Conservation (phyloP, 345 rosid genomes). For the Gossypium anomalum region DNA sequence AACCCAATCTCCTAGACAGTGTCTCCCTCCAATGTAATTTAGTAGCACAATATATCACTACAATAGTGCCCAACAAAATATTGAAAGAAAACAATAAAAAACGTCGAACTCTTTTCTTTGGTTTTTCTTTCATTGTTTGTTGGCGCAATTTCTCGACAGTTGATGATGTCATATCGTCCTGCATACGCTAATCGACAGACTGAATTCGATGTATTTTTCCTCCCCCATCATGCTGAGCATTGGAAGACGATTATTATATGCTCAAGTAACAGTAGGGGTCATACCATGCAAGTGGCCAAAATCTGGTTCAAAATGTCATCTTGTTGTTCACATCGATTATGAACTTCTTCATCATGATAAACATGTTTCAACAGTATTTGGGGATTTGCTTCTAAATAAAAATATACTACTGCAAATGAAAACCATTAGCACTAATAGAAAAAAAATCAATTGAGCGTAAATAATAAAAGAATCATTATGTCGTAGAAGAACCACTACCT, state of each 20-base stretch:
- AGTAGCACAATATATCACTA: constrained; percentile 27
- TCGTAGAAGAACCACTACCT: too few relatives aligned
- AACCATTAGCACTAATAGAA: too few relatives aligned
- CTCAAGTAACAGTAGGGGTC: constrained; percentile 30
- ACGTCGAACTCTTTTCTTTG: background rate
- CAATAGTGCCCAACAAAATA: too few relatives aligned
- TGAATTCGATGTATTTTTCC: constrained; percentile 22
- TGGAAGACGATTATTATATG: constrained; percentile 32
- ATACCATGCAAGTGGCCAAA: constrained; percentile 38
- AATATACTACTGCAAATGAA: too few relatives aligned
- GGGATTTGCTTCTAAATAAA: too few relatives aligned
- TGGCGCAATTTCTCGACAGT: constrained; percentile 70
- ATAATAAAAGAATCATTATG: too few relatives aligned
- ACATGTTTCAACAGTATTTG: too few relatives aligned
- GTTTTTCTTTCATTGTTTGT: constrained; percentile 65
- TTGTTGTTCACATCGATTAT: constrained; percentile 37
- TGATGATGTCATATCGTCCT: constrained; percentile 27
- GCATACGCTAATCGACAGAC: constrained; percentile 26
- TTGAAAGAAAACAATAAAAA: too few relatives aligned
- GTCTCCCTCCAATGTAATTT: too few relatives aligned
- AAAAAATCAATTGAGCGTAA: too few relatives aligned
- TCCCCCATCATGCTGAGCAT: constrained; percentile 25
- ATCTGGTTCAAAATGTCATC: constrained; percentile 66
- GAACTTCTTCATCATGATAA: constrained; percentile 21
- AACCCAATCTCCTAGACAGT: too few relatives aligned